Percentiles rank a stretch among this genome's conserved stretches.
These are phyloP conservation scores for Osmanthus fragrans DNA, from an alignment of 257 asterid species.

Conservation along the genomic window DNA sequence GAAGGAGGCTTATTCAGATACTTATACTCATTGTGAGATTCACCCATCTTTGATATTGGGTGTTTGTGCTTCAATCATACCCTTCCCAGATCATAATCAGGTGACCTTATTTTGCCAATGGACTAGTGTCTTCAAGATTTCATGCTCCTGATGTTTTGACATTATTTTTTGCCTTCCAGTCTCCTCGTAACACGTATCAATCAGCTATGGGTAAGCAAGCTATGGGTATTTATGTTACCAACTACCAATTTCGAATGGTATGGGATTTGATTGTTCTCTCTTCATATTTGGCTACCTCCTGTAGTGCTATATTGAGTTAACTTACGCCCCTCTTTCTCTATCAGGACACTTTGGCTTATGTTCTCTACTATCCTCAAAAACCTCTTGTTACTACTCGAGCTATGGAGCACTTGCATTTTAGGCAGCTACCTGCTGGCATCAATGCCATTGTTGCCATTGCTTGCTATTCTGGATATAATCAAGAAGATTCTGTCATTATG, in stretches of 20 bases:
- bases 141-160: slow-evolving; percentile 27
- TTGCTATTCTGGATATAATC: slow-evolving; percentile 95
- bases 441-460: slow-evolving; percentile 95
- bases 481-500: slow-evolving; percentile 98
- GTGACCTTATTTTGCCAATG: slow-evolving; percentile 30
- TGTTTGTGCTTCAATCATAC: slow-evolving; percentile 98
- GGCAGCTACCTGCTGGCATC: slow-evolving; percentile 97
- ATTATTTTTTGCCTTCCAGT: slow-evolving; percentile 48
- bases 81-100: slow-evolving; percentile 99
- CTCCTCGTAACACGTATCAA: slow-evolving; percentile 99
- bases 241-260: slow-evolving; percentile 98
- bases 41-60: slow-evolving; percentile 95
- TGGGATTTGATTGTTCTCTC: slow-evolving; percentile 18
- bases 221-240: slow-evolving; percentile 96
- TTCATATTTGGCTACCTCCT: slow-evolving; percentile 8
- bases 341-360: slow-evolving; percentile 96
- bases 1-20: slow-evolving; percentile 78
- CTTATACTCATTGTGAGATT: slow-evolving; percentile 95
- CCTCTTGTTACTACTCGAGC: slow-evolving; percentile 97
- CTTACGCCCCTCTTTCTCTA: background rate
- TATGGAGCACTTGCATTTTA: slow-evolving; percentile 96
- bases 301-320: slow-evolving; percentile 5
- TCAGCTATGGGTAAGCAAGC: slow-evolving; percentile 99
- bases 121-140: slow-evolving; percentile 4
- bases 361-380: slow-evolving; percentile 91